Percentiles rank a stretch among this genome's conserved stretches.
These are phyloP conservation scores for Protea cynaroides DNA, from an alignment of 164 flowering plant genomes.

Conservation along the genomic window DNA sequence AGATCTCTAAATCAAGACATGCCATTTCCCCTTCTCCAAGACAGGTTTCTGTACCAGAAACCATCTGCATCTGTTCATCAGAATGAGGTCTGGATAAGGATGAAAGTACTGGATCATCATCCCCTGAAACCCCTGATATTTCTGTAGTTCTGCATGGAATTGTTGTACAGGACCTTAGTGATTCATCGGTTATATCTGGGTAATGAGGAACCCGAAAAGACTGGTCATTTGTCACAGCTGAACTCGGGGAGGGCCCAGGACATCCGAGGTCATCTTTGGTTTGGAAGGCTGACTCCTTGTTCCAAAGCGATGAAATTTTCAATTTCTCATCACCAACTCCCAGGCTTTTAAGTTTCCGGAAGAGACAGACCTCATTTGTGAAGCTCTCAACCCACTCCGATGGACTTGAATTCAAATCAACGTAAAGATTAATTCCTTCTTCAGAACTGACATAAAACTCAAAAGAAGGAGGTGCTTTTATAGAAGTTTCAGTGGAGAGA, in stretches of 20 bases:
- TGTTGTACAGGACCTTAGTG: conserved; percentile 9
- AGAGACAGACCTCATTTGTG: conserved; percentile 30
- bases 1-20: conserved; percentile 10
- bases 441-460: conserved; percentile 51
- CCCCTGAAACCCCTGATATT: conserved; percentile 4
- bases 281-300: conserved; percentile 7
- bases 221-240: conserved; percentile 9
- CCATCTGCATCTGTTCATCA: conserved; percentile 6
- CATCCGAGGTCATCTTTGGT: conserved; percentile 7
- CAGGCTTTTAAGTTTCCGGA: conserved; percentile 16
- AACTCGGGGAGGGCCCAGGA: conserved; percentile 13
- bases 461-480: conserved; percentile 19
- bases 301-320: conserved; percentile 12
- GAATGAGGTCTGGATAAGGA: conserved; percentile 4
- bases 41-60: conserved; percentile 13
- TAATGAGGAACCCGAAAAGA: conserved; percentile 8
- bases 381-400: conserved; percentile 43
- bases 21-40: conserved; percentile 6
- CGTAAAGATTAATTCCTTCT: conserved; percentile 49
- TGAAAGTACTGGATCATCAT: conserved; percentile 15
- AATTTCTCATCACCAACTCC: conserved; percentile 17
- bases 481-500: conserved; percentile 10
- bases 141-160: conserved; percentile 9
- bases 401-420: conserved; percentile 44
- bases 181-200: conserved; percentile 10